These are phyloP conservation scores for Orbilia ellipsospora DNA, from an alignment of 2,329 filamentous ascomycete genomes.

Conservation along the genomic window DNA sequence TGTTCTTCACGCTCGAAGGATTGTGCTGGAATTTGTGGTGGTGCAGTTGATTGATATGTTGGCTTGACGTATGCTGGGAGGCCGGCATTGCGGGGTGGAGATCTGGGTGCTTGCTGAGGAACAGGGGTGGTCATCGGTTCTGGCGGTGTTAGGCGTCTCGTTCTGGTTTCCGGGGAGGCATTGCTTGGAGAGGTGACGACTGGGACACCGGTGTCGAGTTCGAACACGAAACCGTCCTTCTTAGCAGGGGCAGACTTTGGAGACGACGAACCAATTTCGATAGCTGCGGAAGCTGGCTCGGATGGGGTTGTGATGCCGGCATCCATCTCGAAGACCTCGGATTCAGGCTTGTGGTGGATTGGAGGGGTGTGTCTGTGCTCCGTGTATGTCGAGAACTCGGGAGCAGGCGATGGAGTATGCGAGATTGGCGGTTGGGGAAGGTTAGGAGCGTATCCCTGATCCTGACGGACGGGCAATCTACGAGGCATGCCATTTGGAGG, in stretches of 20 bases:
- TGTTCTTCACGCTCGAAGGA: constrained; percentile 49
- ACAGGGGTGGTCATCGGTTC: constrained; percentile 24
- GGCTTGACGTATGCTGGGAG: constrained; percentile 36
- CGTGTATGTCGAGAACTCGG: constrained; percentile 37
- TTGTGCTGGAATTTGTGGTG: constrained; percentile 32
- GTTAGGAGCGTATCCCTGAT: constrained; percentile 21
- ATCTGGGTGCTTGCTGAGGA: constrained; percentile 18
- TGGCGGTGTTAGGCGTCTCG: constrained; percentile 41
- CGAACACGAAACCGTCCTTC: constrained; percentile 30
- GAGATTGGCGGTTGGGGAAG: constrained; percentile 21
- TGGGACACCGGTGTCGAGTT: constrained; percentile 46
- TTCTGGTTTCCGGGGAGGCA: constrained; percentile 25
- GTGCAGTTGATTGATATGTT: constrained; percentile 25
- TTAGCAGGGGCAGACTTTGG: constrained; percentile 11
- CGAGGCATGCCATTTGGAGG: constrained; percentile 26
- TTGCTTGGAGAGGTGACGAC: constrained; percentile 7
- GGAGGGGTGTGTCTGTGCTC: constrained; percentile 50
- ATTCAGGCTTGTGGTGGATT: constrained; percentile 50
- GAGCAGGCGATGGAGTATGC: constrained; percentile 34
- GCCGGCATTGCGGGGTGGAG: constrained; percentile 17
- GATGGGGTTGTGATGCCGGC: constrained; percentile 27
- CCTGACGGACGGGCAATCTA: constrained; percentile 47
- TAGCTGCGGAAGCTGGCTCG: constrained; percentile 11
- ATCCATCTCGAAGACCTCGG: constrained; percentile 52
- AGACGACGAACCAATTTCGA: constrained; percentile 34